Evolutionary conservation across 768 basidiomycete genomes (phyloP), one percentile per base, ranked within the genome.

Genomic region (Baorangia bicolor): DNA sequence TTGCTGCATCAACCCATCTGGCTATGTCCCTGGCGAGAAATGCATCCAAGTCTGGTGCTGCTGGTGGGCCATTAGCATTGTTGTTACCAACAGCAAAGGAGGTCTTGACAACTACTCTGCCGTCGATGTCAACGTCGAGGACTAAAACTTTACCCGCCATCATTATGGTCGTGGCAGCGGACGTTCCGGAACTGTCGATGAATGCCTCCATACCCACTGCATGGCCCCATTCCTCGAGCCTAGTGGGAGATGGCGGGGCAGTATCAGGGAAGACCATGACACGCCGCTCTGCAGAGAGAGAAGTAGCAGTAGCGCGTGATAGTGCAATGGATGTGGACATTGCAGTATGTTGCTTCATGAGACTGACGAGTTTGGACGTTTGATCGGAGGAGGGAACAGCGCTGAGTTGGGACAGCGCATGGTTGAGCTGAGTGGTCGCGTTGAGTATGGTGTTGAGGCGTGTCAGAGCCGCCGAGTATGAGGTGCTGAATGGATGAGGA

Each of bases 121-220:
- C 69, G 13, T 73, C 69, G 58, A 92, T 80, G 61, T 89, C 86
- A 55, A 91, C 78, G 66, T 92, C 90, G 51, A 92, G 73, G 33
- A 92, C 89, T 11, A 92, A 74, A n/a, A 90, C 84, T 67, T 90
- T 90, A 2, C 90, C 90, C 4, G 84, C 90, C 35, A 91, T 78
- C 20, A 86, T 79, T 37, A 90, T 73, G 0, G 79, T 85, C 38
- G 79, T 73, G 25, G 74, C 74, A 41, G 62, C 45, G n/a, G 65
- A 61, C 16, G 55, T 37, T 16, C 79, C 80, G 55, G 78, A 79
- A 35, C 76, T 75, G 58, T 90, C 89, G 56, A 78, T 81, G 74
- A 88, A 92, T 4, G 83, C 76, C 63, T 91, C 87, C 87, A 91
- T 87, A 27, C 86, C 88, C 5, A 78, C 83, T 27, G 78, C 73